These are phyloP conservation scores for Rhodotorula sp. DNA, from an alignment of 1,284 basidiomycete genomes.

Conservation along the genomic window DNA sequence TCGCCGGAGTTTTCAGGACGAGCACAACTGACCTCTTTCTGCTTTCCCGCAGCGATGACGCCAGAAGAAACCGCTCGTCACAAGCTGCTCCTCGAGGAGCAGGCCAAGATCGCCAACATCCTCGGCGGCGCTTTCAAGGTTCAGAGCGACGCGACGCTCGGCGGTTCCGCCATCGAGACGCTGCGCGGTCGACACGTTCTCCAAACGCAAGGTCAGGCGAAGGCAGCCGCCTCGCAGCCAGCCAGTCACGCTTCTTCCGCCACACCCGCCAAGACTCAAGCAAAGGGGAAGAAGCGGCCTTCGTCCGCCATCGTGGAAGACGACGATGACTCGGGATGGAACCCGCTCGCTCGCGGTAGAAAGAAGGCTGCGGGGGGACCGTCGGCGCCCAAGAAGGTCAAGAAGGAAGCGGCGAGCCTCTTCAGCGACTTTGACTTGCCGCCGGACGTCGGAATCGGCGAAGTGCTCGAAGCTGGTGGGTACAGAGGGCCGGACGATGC, in stretches of 20 bases:
- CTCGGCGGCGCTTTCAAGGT: slow-evolving; percentile 2
- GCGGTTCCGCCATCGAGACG: slow-evolving; percentile 15
- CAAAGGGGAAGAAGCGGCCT: not conserved
- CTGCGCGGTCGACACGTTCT: not conserved
- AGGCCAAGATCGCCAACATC: slow-evolving; percentile 21
- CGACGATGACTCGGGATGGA: not conserved
- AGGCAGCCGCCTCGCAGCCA: not conserved
- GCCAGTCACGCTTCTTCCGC: not conserved
- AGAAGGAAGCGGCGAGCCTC: not conserved
- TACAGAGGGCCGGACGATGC: not conserved
- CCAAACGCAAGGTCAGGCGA: not conserved
- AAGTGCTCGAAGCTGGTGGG: not conserved
- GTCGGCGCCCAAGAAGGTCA: not conserved
- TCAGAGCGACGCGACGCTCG: slow-evolving; percentile 19
- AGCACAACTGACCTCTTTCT: not conserved
- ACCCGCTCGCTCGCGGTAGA: not conserved
- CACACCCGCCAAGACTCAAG: not conserved
- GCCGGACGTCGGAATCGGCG: not conserved
- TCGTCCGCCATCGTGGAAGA: not conserved
- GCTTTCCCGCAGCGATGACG: not conserved
- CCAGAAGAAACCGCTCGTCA: not conserved
- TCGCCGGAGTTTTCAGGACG: not conserved
- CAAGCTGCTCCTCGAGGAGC: slow-evolving; percentile 5
- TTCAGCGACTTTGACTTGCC: not conserved
- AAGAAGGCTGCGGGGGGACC: not conserved